phyloP scores from a whole-genome alignment of 148 eudicot species.

The Chenopodium formosanum region DNA sequence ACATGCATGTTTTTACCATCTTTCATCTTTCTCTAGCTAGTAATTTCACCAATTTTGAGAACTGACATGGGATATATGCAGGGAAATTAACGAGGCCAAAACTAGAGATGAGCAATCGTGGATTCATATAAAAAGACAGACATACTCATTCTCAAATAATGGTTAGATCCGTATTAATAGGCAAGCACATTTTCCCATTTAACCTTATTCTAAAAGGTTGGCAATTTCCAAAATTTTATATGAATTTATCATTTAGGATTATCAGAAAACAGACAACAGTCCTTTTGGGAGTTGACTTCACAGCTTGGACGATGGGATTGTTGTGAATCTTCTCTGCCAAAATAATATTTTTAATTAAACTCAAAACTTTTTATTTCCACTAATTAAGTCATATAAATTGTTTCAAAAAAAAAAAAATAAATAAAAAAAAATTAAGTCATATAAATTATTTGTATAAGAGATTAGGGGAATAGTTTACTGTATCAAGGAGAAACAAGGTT shows the following conservation, averaged over 20 bases:
- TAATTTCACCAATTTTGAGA: neutral
- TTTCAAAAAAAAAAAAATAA: too few species aligned
- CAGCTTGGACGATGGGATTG: constrained; percentile 21
- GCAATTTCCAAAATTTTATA: neutral
- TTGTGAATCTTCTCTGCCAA: constrained; percentile 22
- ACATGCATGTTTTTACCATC: neutral
- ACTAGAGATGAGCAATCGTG: constrained; percentile 11
- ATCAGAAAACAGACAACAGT: constrained; percentile 16
- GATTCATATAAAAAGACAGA: constrained; percentile 20
- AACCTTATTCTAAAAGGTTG: constrained; percentile 9
- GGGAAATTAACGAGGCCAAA: constrained; percentile 1
- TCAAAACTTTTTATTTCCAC: neutral
- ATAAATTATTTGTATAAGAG: neutral
- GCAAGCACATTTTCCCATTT: constrained; percentile 26
- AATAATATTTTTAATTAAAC: neutral
- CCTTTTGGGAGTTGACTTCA: constrained; percentile 27
- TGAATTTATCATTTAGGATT: neutral
- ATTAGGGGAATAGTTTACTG: neutral
- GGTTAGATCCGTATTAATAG: constrained; percentile 33
- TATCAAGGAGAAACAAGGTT: neutral
- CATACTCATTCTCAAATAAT: constrained; percentile 40
- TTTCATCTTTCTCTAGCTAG: neutral
- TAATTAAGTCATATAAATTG: too few species aligned
- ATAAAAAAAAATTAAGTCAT: too few species aligned
- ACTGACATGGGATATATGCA: neutral